Evolutionary conservation across 2,329 filamentous ascomycete species (phyloP), one percentile per base, ranked within the genome.

Genomic region (Ophiostoma piceae): DNA sequence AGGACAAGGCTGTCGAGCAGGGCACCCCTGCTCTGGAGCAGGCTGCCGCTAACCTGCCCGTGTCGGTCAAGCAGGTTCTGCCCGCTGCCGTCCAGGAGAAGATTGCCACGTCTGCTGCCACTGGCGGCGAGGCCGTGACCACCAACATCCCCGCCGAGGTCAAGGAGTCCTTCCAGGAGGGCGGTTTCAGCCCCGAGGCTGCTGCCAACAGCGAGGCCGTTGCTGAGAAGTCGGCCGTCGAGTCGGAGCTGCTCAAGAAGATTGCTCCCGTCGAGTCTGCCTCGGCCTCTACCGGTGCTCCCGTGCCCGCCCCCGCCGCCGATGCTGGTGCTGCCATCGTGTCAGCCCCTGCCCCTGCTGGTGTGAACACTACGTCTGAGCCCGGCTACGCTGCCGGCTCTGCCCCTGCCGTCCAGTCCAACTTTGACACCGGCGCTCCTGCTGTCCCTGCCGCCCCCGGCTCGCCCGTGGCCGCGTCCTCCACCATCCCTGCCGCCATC

Each of bases 201-300:
- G 86, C 90, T 47, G 85, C 85, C 69, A 90, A 88, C 78, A 82
- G 87, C 1, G 83, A 84, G 69, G 90, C 88, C 22, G 90, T 95
- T 7, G 80, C 85, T 72, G 91, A 94, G 75, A 95, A 95, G 85
- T 87, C 86, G 77, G 84, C 82, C 11, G 84, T 93, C 5, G 92
- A 96, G 81, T 79, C 86, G 35, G 90, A 96, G 80, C 83, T 96
- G 9, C 82, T 93, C 66, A 84, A 87, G 73, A 86, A 90, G 78
- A 84, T 88, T 72, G 32, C 60, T 2, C 47, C 62, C 5, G 35
- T 39, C 35, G 62, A 65, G 43, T 64, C 67, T 39, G 64, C 73
- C 16, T 9, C 72, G 68, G 71, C 75, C 9, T 73, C 71, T 26
- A 51, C 64, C 11, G 57, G 67, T 51, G 54, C 54, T 26, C 74